Base-by-base conservation (phyloP, 1,284 basidiomycete genomes). In the Austroboletus novae-zelandiae region DNA sequence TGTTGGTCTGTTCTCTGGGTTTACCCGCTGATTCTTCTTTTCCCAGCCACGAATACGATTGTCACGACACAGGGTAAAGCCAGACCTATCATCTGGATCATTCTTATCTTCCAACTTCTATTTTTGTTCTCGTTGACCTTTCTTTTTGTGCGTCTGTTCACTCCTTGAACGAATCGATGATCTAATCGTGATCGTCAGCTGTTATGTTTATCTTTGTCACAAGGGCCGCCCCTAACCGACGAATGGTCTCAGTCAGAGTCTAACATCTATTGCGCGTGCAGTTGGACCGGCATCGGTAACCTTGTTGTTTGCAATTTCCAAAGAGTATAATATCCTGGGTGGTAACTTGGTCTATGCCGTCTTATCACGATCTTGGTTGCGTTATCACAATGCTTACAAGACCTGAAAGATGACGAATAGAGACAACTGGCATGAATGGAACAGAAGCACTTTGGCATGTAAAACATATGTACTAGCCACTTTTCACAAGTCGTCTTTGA, bases 41-140 rank as follows among this genome's bases (percentile, higher is more conserved):
- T 84, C 63, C 86, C 86, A 0, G 42, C 84, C 51, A 78, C 85
- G 55, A 86, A 74, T 53, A 59, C 50, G 23, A 32, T 64, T 4
- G 58, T 65, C 25, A 37, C 23, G 20, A 20, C 17, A 10, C 54
- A 62, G 30, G 55, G 55, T 5, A 55, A 53, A 47, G 58, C 65
- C 1, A 60, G 61, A n/a, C 46, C 49, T 1, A 27, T 57, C 1
- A 61, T 63, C 14, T 74, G 66, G 64, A 20, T 58, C 35, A 57
- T 66, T 43, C 34, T 74, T 5, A 32, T 54, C 13, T 0, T 62
- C n/a, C 72, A 74, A 31, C 43, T 67, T 9, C 11, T 50, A 6
- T 55, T 61, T 35, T 50, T 62, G 52, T 62, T 18, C 35, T 70
- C 29, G 34, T 60, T 40, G 60, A 69, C 42, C 31, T 67, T 30